Evolutionary conservation across 768 basidiomycete species (phyloP).

Genomic region (Melanogaster broomeanus): DNA sequence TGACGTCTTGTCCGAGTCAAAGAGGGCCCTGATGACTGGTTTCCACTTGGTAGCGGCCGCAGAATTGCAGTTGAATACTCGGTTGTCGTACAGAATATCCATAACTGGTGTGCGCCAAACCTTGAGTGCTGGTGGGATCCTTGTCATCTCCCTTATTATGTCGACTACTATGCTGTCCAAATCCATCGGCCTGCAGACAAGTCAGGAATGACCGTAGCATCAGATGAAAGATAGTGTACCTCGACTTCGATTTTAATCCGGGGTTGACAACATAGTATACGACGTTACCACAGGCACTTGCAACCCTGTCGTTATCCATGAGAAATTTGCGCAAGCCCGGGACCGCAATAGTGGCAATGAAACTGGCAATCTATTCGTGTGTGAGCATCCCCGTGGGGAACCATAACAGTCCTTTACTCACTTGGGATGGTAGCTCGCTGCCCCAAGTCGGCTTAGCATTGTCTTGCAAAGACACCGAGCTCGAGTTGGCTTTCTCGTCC

Average conservation of each 20-base stretch:
- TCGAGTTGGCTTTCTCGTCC: conserved; percentile 63
- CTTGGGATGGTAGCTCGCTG: conserved; percentile 31
- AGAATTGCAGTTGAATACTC: conserved; percentile 79
- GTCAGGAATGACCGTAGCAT: conserved; percentile 5
- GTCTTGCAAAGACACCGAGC: conserved; percentile 41
- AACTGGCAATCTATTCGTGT: conserved; percentile 62
- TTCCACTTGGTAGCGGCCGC: conserved; percentile 66
- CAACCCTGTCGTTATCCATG: conserved; percentile 81
- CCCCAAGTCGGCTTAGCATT: conserved; percentile 27
- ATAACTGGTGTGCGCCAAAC: conserved; percentile 80
- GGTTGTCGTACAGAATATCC: conserved; percentile 83
- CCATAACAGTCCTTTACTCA: conserved; percentile 21
- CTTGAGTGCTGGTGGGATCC: conserved; percentile 74
- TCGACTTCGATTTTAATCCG: conserved; percentile 73
- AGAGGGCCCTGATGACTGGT: conserved; percentile 73
- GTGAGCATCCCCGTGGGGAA: conserved; percentile 5
- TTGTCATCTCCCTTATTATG: conserved; percentile 78
- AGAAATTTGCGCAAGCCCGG: conserved; percentile 80
- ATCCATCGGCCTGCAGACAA: conserved; percentile 67
- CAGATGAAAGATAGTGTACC: conserved; percentile 43
- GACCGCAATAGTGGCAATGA: conserved; percentile 66
- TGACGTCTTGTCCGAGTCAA: conserved; percentile 85
- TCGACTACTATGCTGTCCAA: conserved; percentile 66
- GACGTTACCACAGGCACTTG: conserved; percentile 78
- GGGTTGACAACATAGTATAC: conserved; percentile 83